phyloP scores from a whole-genome alignment of 768 basidiomycete species.

The Tricholoma matsutake region DNA sequence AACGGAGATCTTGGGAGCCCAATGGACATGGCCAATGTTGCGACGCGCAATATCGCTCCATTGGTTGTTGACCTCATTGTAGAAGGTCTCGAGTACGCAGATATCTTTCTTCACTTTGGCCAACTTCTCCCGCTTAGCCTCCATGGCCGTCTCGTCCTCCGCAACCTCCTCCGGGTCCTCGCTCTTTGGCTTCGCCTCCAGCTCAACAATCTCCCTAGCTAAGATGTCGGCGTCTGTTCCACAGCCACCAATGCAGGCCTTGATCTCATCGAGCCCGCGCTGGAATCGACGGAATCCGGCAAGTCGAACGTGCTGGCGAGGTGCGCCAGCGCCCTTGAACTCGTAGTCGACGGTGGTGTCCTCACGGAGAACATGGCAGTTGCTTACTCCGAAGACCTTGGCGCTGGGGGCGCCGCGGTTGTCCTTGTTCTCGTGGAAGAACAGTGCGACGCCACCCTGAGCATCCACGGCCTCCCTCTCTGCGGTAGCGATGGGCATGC shows the following conservation, averaged over 20 bases:
- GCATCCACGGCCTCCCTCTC: no score
- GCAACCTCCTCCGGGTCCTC: no score
- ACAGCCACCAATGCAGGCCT: conserved; percentile 11
- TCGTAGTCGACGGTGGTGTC: conserved; percentile 26
- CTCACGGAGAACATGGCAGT: conserved; percentile 26
- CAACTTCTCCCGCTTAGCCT: conserved; percentile 11
- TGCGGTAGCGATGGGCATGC: no score
- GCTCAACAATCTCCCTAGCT: no score
- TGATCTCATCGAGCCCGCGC: no score
- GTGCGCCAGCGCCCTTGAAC: conserved; percentile 20
- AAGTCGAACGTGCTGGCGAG: conserved; percentile 16
- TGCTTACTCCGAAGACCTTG: conserved; percentile 26
- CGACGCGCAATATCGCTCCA: conserved; percentile 21
- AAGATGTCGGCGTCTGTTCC: conserved; percentile 11
- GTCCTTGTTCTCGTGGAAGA: no score
- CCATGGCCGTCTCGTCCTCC: conserved; percentile 19
- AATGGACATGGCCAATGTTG: conserved; percentile 26
- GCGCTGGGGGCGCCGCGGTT: no score
- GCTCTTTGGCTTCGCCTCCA: conserved; percentile 20
- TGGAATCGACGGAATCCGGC: conserved; percentile 10
- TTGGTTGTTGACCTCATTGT: conserved; percentile 14
- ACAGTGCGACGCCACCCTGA: no score
- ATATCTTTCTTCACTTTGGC: no score
- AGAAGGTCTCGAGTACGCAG: no score
- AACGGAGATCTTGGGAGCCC: no score